A percentile compares a stretch with the other conserved stretches of the same genome.
These are phyloP conservation scores for Gigaspora rosea DNA, from an alignment of 192 early-diverging fungal species.

Conservation along the genomic window DNA sequence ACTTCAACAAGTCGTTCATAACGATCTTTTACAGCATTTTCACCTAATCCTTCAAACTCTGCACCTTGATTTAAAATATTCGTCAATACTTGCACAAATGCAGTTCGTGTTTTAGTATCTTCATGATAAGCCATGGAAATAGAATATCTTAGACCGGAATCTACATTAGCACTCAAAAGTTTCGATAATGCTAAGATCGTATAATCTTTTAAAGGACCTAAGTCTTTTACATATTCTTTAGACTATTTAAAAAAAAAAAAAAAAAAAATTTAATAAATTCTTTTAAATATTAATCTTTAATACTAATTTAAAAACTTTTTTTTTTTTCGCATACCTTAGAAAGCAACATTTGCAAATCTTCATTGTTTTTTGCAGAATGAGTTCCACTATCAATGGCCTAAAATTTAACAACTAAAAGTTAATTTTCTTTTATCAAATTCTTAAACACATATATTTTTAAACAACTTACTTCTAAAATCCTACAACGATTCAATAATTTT, in stretches of 20 bases:
- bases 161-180: constrained; percentile 89
- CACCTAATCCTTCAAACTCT: constrained; percentile 76
- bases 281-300: neutral
- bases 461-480: constrained; percentile 53
- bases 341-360: constrained; percentile 36
- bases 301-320: neutral
- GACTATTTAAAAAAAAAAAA: constrained; percentile 33
- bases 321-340: constrained; percentile 27
- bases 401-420: neutral
- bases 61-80: constrained; percentile 86
- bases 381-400: constrained; percentile 29
- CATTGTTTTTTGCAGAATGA: constrained; percentile 29
- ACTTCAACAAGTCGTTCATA: constrained; percentile 79
- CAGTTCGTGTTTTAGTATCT: constrained; percentile 81
- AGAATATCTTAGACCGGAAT: constrained; percentile 87
- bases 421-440: neutral
- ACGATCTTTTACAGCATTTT: constrained; percentile 72
- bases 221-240: constrained; percentile 62
- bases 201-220: constrained; percentile 75
- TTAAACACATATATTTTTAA: neutral
- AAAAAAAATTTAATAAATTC: neutral
- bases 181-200: constrained; percentile 88
- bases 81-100: constrained; percentile 93
- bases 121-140: constrained; percentile 90
- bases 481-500: constrained; percentile 66